Percentiles rank a stretch among this genome's conserved stretches.
phyloP scores from a whole-genome alignment of 73 alveolate species.

The Paramecium sexaurelia region DNA sequence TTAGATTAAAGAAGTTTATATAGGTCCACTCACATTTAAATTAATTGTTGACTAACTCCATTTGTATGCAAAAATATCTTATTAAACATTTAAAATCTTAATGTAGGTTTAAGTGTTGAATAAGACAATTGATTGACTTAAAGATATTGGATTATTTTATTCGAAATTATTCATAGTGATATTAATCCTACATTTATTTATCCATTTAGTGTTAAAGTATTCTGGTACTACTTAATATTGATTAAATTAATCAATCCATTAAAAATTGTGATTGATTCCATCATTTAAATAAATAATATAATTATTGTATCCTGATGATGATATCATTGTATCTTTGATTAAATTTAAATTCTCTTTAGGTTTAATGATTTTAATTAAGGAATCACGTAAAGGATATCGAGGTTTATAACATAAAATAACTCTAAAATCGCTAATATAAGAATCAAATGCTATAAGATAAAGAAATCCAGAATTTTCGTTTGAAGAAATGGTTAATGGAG shows the following conservation, averaged over 20 bases:
- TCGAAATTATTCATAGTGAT: neutral
- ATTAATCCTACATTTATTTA: neutral
- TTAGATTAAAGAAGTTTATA: neutral
- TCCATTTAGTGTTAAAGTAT: neutral
- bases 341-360: neutral
- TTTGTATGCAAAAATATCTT: neutral
- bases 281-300: neutral
- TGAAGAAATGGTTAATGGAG: neutral
- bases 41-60: neutral
- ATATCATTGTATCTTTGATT: neutral
- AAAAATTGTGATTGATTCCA: neutral
- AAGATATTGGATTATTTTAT: neutral
- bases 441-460: neutral
- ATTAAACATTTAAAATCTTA: neutral
- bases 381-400: neutral
- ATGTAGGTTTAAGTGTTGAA: neutral
- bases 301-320: neutral
- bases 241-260: neutral
- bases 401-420: neutral
- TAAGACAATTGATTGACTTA: neutral
- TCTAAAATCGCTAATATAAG: neutral
- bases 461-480: neutral
- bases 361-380: neutral
- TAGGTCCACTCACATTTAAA: neutral
- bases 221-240: neutral